These are phyloP conservation scores for Geotrichum klebahnii DNA, from an alignment of 1,139 yeast species.

Conservation along the genomic window DNA sequence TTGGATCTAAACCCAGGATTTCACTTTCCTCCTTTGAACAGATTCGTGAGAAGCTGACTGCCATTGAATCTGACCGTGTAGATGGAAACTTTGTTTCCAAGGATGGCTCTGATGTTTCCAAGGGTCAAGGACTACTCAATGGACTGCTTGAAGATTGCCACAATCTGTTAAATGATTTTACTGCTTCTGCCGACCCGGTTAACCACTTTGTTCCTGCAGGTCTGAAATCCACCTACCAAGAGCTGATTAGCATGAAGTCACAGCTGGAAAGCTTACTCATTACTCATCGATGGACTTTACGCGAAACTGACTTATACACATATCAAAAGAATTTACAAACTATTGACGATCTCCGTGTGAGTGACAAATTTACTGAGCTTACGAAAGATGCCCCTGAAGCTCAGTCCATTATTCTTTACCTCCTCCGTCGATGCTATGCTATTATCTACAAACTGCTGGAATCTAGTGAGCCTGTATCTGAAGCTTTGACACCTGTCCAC, in stretches of 20 bases:
- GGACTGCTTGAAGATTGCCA: slow-evolving; percentile 68
- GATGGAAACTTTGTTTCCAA: slow-evolving; percentile 45
- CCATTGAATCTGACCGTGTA: slow-evolving; percentile 45
- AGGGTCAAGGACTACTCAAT: slow-evolving; percentile 54
- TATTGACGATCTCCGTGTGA: slow-evolving; percentile 65
- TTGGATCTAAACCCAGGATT: slow-evolving; percentile 45
- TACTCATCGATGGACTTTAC: slow-evolving; percentile 93
- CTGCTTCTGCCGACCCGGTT: slow-evolving; percentile 50
- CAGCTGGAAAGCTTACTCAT: slow-evolving; percentile 75
- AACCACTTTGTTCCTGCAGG: slow-evolving; percentile 47
- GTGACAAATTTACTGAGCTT: slow-evolving; percentile 50
- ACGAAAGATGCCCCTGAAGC: slow-evolving; percentile 39
- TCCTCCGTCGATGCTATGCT: slow-evolving; percentile 85
- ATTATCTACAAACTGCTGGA: slow-evolving; percentile 82
- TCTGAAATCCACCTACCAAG: slow-evolving; percentile 50
- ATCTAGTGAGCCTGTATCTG: slow-evolving; percentile 91
- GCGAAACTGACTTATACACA: slow-evolving; percentile 86
- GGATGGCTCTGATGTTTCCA: slow-evolving; percentile 29
- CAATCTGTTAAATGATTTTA: slow-evolving; percentile 64
- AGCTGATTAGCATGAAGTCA: slow-evolving; percentile 60
- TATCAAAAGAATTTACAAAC: slow-evolving; percentile 70
- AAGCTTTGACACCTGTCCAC: slow-evolving; percentile 85
- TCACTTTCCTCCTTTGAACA: slow-evolving; percentile 37
- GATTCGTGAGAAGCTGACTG: slow-evolving; percentile 41
- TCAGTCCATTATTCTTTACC: slow-evolving; percentile 67